phyloP scores from a whole-genome alignment of 2,329 filamentous ascomycete species.

The Ilyonectria mors-panacis region DNA sequence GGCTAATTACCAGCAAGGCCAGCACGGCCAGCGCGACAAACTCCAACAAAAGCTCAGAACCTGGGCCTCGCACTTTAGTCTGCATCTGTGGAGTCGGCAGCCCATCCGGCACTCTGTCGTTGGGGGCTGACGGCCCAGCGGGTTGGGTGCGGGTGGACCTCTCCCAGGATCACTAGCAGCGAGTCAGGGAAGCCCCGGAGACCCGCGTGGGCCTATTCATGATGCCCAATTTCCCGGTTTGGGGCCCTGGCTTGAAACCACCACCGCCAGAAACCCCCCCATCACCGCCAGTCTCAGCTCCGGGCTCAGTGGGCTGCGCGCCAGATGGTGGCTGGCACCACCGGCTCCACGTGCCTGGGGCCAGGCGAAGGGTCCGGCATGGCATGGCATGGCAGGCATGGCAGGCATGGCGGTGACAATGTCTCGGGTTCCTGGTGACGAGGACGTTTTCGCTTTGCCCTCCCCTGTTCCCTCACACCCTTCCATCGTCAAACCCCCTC shows the following conservation, averaged over 20 bases:
- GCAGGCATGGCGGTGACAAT: slow-evolving; percentile 45
- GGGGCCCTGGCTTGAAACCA: slow-evolving; percentile 44
- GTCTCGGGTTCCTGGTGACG: slow-evolving; percentile 49
- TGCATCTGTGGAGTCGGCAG: slow-evolving; percentile 49
- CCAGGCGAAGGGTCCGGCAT: slow-evolving; percentile 41
- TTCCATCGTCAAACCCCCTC: slow-evolving; percentile 8
- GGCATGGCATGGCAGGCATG: slow-evolving; percentile 18
- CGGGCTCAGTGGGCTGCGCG: slow-evolving; percentile 23
- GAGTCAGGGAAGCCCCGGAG: slow-evolving; percentile 42
- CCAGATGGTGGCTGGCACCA: slow-evolving; percentile 42
- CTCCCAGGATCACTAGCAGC: slow-evolving; percentile 38
- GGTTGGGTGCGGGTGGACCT: slow-evolving; percentile 46
- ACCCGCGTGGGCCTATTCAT: slow-evolving; percentile 36
- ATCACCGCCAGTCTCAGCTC: slow-evolving; percentile 48
- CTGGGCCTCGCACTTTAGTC: slow-evolving; percentile 37
- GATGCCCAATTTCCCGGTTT: slow-evolving; percentile 40
- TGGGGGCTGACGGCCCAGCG: slow-evolving; percentile 49
- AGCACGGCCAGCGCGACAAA: not conserved
- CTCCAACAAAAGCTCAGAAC: slow-evolving; percentile 19
- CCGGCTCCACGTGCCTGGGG: slow-evolving; percentile 42
- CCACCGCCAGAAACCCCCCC: slow-evolving; percentile 31
- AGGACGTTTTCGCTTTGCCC: slow-evolving; percentile 23
- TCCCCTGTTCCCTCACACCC: slow-evolving; percentile 20
- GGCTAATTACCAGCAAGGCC: not conserved
- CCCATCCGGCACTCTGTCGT: slow-evolving; percentile 51